Conservation (phyloP, 2,329 filamentous ascomycete genomes). For the Colletotrichum caudatum region DNA sequence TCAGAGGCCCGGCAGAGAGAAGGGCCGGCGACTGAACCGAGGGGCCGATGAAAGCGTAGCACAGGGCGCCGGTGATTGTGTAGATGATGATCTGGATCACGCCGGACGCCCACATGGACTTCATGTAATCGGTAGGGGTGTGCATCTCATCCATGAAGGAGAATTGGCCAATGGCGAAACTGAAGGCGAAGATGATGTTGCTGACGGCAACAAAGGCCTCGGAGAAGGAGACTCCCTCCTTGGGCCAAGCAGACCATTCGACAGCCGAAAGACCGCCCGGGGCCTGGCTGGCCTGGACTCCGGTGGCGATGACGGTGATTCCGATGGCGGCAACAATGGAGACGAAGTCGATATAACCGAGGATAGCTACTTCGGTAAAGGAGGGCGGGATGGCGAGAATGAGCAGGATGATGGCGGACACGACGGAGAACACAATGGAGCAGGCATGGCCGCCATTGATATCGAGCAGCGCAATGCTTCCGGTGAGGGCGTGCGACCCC, state of each 20-base stretch:
- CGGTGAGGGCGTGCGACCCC: conserved; percentile 78
- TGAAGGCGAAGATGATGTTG: conserved; percentile 80
- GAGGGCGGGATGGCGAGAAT: conserved; percentile 61
- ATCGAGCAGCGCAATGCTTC: conserved; percentile 75
- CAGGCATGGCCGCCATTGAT: conserved; percentile 68
- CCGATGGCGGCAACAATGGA: conserved; percentile 71
- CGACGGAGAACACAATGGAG: conserved; percentile 59
- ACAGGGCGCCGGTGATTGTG: conserved; percentile 72
- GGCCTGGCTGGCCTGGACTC: conserved; percentile 49
- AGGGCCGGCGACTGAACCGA: conserved; percentile 75
- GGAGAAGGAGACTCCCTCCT: conserved; percentile 59
- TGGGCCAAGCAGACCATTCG: conserved; percentile 60
- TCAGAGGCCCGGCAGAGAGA: conserved; percentile 68
- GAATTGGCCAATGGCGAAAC: conserved; percentile 65
- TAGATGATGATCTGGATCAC: conserved; percentile 73
- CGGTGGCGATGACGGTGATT: conserved; percentile 49
- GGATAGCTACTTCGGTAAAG: conserved; percentile 62
- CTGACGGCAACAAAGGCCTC: conserved; percentile 71
- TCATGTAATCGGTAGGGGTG: conserved; percentile 59
- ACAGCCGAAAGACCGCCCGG: conserved; percentile 50
- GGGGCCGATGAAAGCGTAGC: conserved; percentile 76
- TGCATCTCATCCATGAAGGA: conserved; percentile 68
- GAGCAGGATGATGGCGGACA: conserved; percentile 60
- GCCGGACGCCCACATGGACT: conserved; percentile 72
- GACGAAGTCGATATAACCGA: conserved; percentile 67